Percentiles rank a stretch among this genome's conserved stretches.
Evolutionary conservation across 2,329 filamentous ascomycete genomes (phyloP).

Genomic region (Colletotrichum tropicale): DNA sequence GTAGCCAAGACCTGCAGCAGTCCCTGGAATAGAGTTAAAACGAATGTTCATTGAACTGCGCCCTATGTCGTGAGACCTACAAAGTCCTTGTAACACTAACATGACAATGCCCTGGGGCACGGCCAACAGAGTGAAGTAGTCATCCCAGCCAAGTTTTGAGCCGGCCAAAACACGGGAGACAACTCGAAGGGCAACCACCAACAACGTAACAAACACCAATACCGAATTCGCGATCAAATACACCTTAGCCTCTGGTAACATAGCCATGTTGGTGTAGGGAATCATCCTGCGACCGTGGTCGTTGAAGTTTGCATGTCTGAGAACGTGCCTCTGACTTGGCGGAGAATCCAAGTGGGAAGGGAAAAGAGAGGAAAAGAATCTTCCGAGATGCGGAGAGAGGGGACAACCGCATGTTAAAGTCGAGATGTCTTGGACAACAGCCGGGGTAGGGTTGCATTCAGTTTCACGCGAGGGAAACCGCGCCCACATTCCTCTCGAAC

Average conservation of each 20-base stretch:
- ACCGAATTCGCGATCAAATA: slow-evolving; percentile 30
- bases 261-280: background rate
- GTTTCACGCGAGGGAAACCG: background rate
- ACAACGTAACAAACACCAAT: slow-evolving; percentile 21
- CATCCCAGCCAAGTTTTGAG: slow-evolving; percentile 38
- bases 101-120: slow-evolving; percentile 33
- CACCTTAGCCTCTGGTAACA: slow-evolving; percentile 19
- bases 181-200: slow-evolving; percentile 29
- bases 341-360: background rate
- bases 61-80: slow-evolving; percentile 25
- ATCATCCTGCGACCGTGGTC: background rate
- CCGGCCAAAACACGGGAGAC: slow-evolving; percentile 28
- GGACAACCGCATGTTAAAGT: background rate
- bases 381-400: background rate
- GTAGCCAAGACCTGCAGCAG: slow-evolving; percentile 28
- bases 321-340: background rate
- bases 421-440: background rate
- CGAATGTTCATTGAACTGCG: background rate
- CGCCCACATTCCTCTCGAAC: background rate
- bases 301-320: background rate
- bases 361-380: background rate
- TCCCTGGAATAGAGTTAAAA: slow-evolving; percentile 12
- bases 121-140: slow-evolving; percentile 38
- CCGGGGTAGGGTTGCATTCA: background rate
- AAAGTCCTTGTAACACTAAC: slow-evolving; percentile 32